These are phyloP conservation scores for Anthracocystis setariae DNA, from an alignment of 1,284 basidiomycete genomes.

Conservation along the genomic window DNA sequence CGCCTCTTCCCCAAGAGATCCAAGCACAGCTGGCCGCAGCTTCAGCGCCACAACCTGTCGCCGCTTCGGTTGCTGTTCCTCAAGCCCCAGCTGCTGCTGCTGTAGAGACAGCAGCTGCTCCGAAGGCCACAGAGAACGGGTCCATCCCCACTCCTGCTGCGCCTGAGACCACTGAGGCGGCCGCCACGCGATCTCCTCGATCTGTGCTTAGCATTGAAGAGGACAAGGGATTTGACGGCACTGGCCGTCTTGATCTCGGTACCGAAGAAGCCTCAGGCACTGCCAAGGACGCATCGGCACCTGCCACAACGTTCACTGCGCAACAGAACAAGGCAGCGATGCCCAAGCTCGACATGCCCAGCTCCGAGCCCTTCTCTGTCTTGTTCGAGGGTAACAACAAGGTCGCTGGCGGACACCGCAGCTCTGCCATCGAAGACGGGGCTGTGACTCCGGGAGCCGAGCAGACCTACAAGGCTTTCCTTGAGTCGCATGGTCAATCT, in stretches of 20 bases:
- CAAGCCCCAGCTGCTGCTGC: background rate
- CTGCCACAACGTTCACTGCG: background rate
- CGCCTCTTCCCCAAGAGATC: slow-evolving; percentile 27
- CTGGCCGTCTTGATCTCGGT: slow-evolving; percentile 53
- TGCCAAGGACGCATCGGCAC: slow-evolving; percentile 3
- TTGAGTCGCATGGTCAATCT: slow-evolving; percentile 32
- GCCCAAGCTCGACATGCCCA: slow-evolving; percentile 61
- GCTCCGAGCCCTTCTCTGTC: slow-evolving; percentile 58
- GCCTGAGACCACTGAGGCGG: background rate
- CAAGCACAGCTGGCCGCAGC: slow-evolving; percentile 8
- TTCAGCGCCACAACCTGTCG: background rate
- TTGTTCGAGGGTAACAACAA: slow-evolving; percentile 33
- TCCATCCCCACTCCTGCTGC: background rate
- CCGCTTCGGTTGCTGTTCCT: background rate
- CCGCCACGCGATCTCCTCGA: slow-evolving; percentile 14
- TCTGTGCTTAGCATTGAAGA: slow-evolving; percentile 54
- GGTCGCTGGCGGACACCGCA: slow-evolving; percentile 14
- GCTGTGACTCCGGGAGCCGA: slow-evolving; percentile 54
- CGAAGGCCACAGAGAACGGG: background rate
- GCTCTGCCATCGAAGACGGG: slow-evolving; percentile 21
- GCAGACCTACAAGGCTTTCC: slow-evolving; percentile 49
- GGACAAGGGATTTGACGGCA: slow-evolving; percentile 62
- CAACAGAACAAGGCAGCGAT: slow-evolving; percentile 31
- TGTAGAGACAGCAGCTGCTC: background rate
- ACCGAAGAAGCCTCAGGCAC: slow-evolving; percentile 3